phyloP scores from a whole-genome alignment of 768 basidiomycete genomes.

The Amyloporia xantha region DNA sequence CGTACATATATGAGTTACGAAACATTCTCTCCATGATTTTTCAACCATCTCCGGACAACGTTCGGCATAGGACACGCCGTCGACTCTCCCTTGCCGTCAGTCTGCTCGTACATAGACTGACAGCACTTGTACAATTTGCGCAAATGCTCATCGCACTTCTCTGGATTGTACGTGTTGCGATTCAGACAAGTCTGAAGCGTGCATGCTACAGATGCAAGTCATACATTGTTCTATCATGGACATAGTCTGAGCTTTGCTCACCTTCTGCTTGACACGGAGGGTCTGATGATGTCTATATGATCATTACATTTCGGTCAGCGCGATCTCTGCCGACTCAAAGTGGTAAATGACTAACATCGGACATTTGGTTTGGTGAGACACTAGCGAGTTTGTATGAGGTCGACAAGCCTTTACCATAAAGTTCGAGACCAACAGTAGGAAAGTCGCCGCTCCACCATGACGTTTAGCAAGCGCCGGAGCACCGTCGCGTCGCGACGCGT shows the following conservation, averaged over 20 bases:
- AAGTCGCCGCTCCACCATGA: no score
- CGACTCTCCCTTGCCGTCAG: conserved; percentile 36
- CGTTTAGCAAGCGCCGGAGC: no score
- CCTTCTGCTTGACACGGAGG: conserved; percentile 23
- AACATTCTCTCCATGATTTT: conserved; percentile 34
- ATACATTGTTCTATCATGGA: background rate
- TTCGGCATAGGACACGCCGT: conserved; percentile 54
- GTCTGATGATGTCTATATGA: conserved; percentile 1
- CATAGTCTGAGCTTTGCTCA: background rate
- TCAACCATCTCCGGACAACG: conserved; percentile 55
- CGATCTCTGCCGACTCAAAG: no score
- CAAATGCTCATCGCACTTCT: conserved; percentile 49
- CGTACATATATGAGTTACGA: background rate
- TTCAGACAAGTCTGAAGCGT: conserved; percentile 54
- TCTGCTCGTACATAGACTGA: conserved; percentile 43
- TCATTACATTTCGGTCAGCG: no score
- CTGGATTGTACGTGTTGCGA: conserved; percentile 57
- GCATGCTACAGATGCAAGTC: conserved; percentile 40
- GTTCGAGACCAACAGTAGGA: no score
- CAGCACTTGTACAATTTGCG: conserved; percentile 59
- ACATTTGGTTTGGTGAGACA: no score
- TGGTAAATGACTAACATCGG: no score
- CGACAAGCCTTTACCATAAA: no score
- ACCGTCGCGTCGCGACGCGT: no score
- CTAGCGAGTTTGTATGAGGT: no score